Percentiles rank a stretch among this genome's conserved stretches.
These are phyloP conservation scores for Sanghuangporus baumii DNA, from an alignment of 1,284 basidiomycete species.

Conservation along the genomic window DNA sequence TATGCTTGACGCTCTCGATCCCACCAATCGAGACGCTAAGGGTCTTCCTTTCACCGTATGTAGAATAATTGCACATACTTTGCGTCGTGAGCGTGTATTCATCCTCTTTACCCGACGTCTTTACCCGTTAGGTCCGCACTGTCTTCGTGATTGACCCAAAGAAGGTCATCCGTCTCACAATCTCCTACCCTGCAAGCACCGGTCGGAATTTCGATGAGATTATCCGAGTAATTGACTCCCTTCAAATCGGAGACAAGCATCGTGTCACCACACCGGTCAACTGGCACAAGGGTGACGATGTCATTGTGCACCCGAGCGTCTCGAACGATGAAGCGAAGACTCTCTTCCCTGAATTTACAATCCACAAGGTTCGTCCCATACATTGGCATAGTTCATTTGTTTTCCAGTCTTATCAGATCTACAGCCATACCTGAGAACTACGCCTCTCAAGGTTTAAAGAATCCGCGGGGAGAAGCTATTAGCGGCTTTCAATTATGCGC, in stretches of 20 bases:
- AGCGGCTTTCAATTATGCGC: conserved; percentile 1
- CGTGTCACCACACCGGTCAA: conserved; percentile 84
- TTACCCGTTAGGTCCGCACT: conserved; percentile 72
- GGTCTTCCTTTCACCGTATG: conserved; percentile 78
- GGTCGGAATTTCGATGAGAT: conserved; percentile 85
- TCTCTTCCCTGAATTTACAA: conserved; percentile 71
- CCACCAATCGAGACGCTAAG: conserved; percentile 92
- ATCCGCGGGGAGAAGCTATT: conserved; percentile 18
- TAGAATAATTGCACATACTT: conserved; percentile 1
- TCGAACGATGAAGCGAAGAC: conserved; percentile 84
- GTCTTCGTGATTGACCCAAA: conserved; percentile 94
- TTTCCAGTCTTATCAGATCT: not conserved
- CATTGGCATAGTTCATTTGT: not conserved
- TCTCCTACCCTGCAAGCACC: conserved; percentile 88
- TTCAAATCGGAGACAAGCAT: conserved; percentile 93
- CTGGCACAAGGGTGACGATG: conserved; percentile 91
- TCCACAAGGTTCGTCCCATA: conserved; percentile 53
- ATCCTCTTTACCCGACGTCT: conserved; percentile 1
- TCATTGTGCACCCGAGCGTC: conserved; percentile 92
- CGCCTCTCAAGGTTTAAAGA: conserved; percentile 45
- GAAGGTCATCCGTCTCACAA: conserved; percentile 83
- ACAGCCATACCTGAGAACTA: conserved; percentile 74
- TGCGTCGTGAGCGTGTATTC: conserved; percentile 5
- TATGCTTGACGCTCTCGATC: conserved; percentile 95
- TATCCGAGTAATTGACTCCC: conserved; percentile 77